Conservation (phyloP, 179 eudicot genomes). For the Carnegiea gigantea region DNA sequence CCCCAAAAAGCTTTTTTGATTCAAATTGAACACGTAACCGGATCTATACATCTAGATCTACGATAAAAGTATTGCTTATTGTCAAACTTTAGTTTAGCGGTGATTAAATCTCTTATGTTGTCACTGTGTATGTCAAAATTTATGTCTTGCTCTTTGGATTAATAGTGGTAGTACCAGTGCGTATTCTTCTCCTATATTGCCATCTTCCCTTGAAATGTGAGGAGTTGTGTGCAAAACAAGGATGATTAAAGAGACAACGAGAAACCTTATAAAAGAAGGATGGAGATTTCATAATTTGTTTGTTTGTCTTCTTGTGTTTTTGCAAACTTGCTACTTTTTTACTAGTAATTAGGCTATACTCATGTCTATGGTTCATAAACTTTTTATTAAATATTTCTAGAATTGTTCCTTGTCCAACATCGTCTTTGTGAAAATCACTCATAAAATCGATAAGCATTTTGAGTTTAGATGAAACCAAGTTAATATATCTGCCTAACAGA, state of each 20-base stretch:
- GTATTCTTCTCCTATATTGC: neutral
- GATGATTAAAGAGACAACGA: neutral
- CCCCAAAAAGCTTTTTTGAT: too few relatives aligned
- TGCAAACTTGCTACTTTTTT: neutral
- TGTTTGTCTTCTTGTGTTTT: neutral
- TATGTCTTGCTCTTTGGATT: neutral
- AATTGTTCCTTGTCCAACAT: too few relatives aligned
- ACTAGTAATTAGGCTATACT: too few relatives aligned
- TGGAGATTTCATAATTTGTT: neutral
- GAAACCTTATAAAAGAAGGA: neutral
- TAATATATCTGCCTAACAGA: too few relatives aligned
- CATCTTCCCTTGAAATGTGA: neutral
- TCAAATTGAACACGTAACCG: too few relatives aligned
- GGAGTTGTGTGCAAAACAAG: neutral
- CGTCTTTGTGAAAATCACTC: too few relatives aligned
- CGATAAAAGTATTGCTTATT: too few relatives aligned
- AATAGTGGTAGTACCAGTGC: neutral
- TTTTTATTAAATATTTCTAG: too few relatives aligned
- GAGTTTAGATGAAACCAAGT: too few relatives aligned
- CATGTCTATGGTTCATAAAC: too few relatives aligned
- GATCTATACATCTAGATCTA: too few relatives aligned
- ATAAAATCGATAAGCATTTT: too few relatives aligned
- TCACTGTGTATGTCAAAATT: neutral
- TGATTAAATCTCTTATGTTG: neutral
- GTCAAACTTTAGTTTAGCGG: neutral